Evolutionary conservation across 2,329 filamentous ascomycete genomes (phyloP).

Genomic region (Pestalotiopsis fici): DNA sequence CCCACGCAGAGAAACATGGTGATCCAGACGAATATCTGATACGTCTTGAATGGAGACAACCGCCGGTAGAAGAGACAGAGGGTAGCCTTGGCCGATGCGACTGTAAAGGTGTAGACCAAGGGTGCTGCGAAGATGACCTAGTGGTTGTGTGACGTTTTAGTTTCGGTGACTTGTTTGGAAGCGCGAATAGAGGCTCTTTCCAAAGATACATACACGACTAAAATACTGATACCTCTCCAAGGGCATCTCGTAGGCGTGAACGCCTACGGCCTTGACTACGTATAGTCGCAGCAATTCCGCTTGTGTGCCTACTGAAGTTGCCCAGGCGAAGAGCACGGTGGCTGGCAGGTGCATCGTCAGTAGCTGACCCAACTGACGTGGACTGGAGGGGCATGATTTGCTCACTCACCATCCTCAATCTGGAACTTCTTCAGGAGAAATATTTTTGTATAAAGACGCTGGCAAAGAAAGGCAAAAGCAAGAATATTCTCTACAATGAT

Average conservation of each 20-base stretch:
- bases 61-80: constrained; percentile 39
- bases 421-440: constrained; percentile 9
- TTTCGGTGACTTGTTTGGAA: not conserved
- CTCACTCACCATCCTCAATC: constrained; percentile 13
- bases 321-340: constrained; percentile 7
- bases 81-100: constrained; percentile 36
- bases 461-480: constrained; percentile 13
- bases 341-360: not conserved
- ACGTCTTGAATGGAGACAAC: constrained; percentile 35
- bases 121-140: constrained; percentile 14
- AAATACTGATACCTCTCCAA: constrained; percentile 12
- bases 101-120: constrained; percentile 33
- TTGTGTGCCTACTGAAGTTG: constrained; percentile 5
- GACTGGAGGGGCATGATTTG: too few species aligned
- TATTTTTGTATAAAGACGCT: constrained; percentile 16
- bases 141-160: not conserved
- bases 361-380: not conserved
- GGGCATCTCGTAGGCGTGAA: constrained; percentile 17
- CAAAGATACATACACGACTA: constrained; percentile 10
- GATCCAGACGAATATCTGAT: constrained; percentile 29
- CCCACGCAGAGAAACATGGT: constrained; percentile 28
- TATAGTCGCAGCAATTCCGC: constrained; percentile 8
- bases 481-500: constrained; percentile 12
- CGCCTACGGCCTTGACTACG: constrained; percentile 9
- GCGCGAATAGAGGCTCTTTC: too few species aligned